Base-by-base conservation (phyloP, 495 filamentous ascomycete species). In the Penicillium cataractarum region DNA sequence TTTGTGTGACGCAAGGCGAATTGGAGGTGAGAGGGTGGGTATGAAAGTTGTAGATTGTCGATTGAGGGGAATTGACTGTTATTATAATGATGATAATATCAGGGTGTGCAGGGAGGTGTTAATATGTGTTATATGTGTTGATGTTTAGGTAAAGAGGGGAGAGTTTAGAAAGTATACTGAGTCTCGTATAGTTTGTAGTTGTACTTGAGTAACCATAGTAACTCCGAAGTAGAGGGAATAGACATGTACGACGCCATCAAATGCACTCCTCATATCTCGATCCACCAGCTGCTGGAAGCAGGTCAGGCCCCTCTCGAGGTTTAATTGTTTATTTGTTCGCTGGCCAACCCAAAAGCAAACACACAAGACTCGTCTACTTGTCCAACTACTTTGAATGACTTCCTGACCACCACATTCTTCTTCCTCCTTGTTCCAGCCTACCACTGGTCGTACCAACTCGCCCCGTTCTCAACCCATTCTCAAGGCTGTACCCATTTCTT, bases 291-390 rank as follows among this genome's bases (percentile, higher is more conserved):
- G n/a, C n/a, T n/a, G n/a, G n/a, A n/a, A n/a, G n/a, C n/a, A 46
- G 3, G 42, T 46, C 12, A 46, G 42, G 42, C 42, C 42, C 42
- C 40, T n/a, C 40, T 6, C 17, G 42, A 46, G 42, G 21, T 9
- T n/a, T n/a, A 10, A 21, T 44, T 44, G 42, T 46, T 46, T 22
- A 24, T 46, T n/a, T 15, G 42, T 46, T 44, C 40, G 40, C 40
- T 46, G 42, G 42, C 42, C 42, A 46, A 46, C 42, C 42, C 42
- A 46, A 46, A 46, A 46, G 42, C 42, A 46, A 46, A 46, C 22
- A 22, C 40, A 21, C 42, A 46, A 13, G 24, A 46, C 17, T 21
- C 42, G 42, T 19, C 42, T 46, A 22, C 40, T 17, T 21, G 40
- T 44, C 39, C 40, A 44, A 44, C 40, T 46, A 42, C 40, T 21